Conservation (phyloP, 176 grass and related monocot genomes). For the Aegilops longissima region DNA sequence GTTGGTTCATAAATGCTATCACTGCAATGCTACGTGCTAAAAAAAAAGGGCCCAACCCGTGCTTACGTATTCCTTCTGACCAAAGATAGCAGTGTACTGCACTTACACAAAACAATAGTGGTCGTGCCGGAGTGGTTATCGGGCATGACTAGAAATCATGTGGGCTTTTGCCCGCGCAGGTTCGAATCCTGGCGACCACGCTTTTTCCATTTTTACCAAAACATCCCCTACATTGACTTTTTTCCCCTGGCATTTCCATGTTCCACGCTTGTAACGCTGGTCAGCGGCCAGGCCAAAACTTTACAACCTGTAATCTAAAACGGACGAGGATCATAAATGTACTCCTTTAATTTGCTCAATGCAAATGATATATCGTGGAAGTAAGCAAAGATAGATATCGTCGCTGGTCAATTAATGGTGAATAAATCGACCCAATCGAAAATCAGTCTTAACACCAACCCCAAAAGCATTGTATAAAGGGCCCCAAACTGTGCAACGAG, state of each 20-base stretch:
- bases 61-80: too few relatives aligned
- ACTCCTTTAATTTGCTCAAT: not conserved
- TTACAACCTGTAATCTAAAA: not conserved
- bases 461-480: not conserved
- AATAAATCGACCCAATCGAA: not conserved
- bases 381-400: not conserved
- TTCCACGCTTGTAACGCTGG: not conserved
- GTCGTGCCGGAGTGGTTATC: slow-evolving; percentile 99
- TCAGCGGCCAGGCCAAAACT: not conserved
- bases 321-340: slow-evolving; percentile 17
- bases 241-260: not conserved
- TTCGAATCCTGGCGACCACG: slow-evolving; percentile 99
- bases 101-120: too few relatives aligned
- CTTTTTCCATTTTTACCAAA: not conserved
- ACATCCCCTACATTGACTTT: not conserved
- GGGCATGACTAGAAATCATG: slow-evolving; percentile 99
- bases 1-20: too few relatives aligned
- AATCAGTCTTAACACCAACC: not conserved
- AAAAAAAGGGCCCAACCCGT: too few relatives aligned
- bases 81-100: too few relatives aligned
- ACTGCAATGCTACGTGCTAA: too few relatives aligned
- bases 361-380: not conserved
- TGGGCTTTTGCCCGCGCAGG: slow-evolving; percentile 95
- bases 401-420: not conserved
- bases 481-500: not conserved